Base-by-base conservation (phyloP, 2,329 filamentous ascomycete genomes). In the Thielaviopsis populi region DNA sequence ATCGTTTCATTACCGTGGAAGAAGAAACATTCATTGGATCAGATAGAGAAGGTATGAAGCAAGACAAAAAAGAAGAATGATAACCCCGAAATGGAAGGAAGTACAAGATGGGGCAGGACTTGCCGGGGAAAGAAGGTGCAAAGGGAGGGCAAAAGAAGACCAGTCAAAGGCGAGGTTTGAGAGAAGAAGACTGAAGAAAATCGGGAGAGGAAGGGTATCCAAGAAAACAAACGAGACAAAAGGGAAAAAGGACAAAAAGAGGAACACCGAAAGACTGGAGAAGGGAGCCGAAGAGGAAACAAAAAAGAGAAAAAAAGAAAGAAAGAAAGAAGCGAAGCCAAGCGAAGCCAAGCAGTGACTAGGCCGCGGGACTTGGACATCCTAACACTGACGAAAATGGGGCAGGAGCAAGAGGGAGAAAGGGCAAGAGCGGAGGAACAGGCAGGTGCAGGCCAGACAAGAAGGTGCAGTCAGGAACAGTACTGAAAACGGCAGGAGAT, bases 1-100 rank as follows among this genome's bases (percentile, higher is more conserved):
- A 59, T 59, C 41, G 53, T 59, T 63, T 63, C 42, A 59, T 63
- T 63, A 50, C 62, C 53, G 41, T 41, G 27, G 40, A 33, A 46
- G 15, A 59, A 43, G 40, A 48, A 54, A 56, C 37, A 56, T 56
- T 56, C 53, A 37, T 40, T 24, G 19, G 24, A 61, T 22, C 7
- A 24, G 19, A 11, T 37, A 40, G 7, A 30, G 46, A 61, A 7
- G 10, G 27, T n/a, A n/a, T n/a, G n/a, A n/a, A n/a, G n/a, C n/a
- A 27, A 37, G 19, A 43, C 48, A 30, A 13, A 46, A 48, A 61
- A 46, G 42, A 56, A 22, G 50, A 7, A n/a, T n/a, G n/a, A n/a
- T n/a, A n/a, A 30, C 7, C 30, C 33, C 33, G 5, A 37, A 37
- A 8, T 7, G 33, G 8, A 37, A 30, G 30, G n/a, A n/a, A n/a